Percentiles rank a stretch among this genome's conserved stretches.
phyloP scores from a whole-genome alignment of 345 rosid genomes.

The Laguncularia racemosa region DNA sequence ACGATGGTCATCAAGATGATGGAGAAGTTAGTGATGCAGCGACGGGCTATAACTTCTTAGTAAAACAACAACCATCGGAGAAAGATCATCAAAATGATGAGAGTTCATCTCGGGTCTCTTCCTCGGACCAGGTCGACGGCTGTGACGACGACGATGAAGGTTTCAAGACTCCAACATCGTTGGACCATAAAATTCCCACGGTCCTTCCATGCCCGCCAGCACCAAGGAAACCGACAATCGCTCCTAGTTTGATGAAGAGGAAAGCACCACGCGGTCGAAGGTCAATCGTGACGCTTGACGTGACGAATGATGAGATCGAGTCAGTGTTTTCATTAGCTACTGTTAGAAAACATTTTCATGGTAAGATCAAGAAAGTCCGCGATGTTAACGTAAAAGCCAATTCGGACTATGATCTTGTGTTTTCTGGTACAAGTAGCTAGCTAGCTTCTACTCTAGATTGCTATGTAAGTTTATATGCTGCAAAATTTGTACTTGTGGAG shows the following conservation, averaged over 20 bases:
- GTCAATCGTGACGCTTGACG: slow-evolving; percentile 5
- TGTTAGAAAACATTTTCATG: slow-evolving; percentile 11
- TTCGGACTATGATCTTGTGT: too few relatives aligned
- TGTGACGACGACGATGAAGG: slow-evolving; percentile 25
- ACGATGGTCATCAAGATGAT: too few relatives aligned
- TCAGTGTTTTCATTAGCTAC: slow-evolving; percentile 17
- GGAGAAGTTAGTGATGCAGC: too few relatives aligned
- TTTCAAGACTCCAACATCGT: slow-evolving; percentile 59
- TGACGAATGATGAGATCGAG: slow-evolving; percentile 21
- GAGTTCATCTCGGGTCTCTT: not conserved
- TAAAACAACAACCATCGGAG: too few relatives aligned
- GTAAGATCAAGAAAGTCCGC: slow-evolving; percentile 22
- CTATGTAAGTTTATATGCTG: too few relatives aligned
- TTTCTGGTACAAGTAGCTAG: too few relatives aligned
- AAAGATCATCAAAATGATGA: not conserved
- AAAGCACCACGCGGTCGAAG: not conserved
- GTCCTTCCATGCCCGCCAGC: slow-evolving; percentile 51
- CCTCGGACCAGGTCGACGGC: slow-evolving; percentile 2
- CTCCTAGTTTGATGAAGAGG: not conserved
- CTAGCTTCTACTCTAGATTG: too few relatives aligned
- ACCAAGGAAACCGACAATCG: slow-evolving; percentile 10
- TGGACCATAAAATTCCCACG: slow-evolving; percentile 29
- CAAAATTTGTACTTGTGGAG: too few relatives aligned
- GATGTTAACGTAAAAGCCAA: too few relatives aligned
- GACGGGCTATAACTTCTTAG: too few relatives aligned